Base-by-base conservation (phyloP, 345 rosid genomes). In the Populus davidiana region DNA sequence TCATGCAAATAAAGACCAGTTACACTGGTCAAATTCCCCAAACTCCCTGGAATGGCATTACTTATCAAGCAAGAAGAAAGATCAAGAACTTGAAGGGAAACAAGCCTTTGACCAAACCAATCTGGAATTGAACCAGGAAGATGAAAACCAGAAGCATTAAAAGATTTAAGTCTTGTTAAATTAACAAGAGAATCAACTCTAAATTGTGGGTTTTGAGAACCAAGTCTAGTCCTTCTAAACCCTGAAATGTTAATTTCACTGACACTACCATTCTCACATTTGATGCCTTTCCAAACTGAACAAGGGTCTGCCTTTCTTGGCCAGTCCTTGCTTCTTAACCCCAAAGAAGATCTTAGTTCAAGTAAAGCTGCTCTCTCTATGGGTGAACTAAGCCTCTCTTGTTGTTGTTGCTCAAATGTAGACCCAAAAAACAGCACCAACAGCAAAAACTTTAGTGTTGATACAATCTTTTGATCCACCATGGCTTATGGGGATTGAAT, bases 221-320 rank as follows among this genome's bases (percentile, higher is more conserved):
- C 98, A 74, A 88, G 2, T 74, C 97, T 86, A 5, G 99, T 94
- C 78, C 99, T 92, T 72, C 85, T 83, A 69, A 96, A 96, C 82
- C 97, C 97, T 16, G 97, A 94, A 77, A 96, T 87, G 80, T 90
- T 86, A 82, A 96, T 90, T 73, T 84, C 93, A 69, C 77, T 67
- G 56, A 96, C 91, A 73, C 87, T 89, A 6, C 98, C 93, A 72
- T 88, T 87, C 5, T 23, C 63, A 78, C 99, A 96, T 23, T 31
- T 75, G 69, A 96, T 79, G 13, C 99, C 99, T 9, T 25, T 84
- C 99, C 99, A 96, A 12, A 7, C 54, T 23, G 62, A 54, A 81
- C 99, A 96, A 76, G 97, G 99, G 75, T 92, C 93, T 6, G 85
- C 86, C 83, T 94, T 96, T 20, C 79, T 88, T 16, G 99, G 99